Conservation (phyloP, 805 yeast genomes). For the Kockiozyma suomiensis region DNA sequence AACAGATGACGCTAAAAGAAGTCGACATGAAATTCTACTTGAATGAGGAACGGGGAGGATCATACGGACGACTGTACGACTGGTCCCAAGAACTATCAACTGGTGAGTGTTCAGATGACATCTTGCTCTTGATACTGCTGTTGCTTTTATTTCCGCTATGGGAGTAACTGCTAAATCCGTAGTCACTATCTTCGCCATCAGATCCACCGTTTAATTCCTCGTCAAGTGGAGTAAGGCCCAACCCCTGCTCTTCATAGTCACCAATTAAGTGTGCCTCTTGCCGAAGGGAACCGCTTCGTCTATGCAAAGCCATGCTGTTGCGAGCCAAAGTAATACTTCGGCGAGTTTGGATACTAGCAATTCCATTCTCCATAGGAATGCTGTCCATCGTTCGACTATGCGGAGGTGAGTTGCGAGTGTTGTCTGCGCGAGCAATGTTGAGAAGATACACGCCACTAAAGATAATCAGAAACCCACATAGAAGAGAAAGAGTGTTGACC, state of each 20-base stretch:
- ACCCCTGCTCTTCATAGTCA: slow-evolving; percentile 42
- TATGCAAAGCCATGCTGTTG: slow-evolving; percentile 42
- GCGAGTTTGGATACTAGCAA: slow-evolving; percentile 75
- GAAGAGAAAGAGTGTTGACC: slow-evolving; percentile 75
- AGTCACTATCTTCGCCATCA: slow-evolving; percentile 20
- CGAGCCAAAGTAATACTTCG: slow-evolving; percentile 68
- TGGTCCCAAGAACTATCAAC: slow-evolving; percentile 10
- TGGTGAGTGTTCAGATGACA: slow-evolving; percentile 18
- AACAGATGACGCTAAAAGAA: too few species aligned
- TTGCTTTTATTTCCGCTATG: slow-evolving; percentile 19
- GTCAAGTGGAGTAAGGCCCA: slow-evolving; percentile 43
- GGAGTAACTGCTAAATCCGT: slow-evolving; percentile 18
- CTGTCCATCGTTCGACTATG: slow-evolving; percentile 54
- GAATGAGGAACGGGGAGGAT: slow-evolving; percentile 13
- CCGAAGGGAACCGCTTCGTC: slow-evolving; percentile 39
- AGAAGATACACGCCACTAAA: slow-evolving; percentile 84
- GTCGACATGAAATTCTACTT: too few species aligned
- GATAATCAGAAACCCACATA: slow-evolving; percentile 83
- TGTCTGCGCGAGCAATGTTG: slow-evolving; percentile 66
- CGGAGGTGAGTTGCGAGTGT: slow-evolving; percentile 22
- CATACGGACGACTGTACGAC: slow-evolving; percentile 14
- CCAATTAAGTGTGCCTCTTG: slow-evolving; percentile 39
- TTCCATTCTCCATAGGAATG: slow-evolving; percentile 82
- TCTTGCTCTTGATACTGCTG: slow-evolving; percentile 24
- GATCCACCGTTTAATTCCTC: slow-evolving; percentile 34